Base-by-base conservation (phyloP, 257 asterid species). In the Penstemon newberryi region DNA sequence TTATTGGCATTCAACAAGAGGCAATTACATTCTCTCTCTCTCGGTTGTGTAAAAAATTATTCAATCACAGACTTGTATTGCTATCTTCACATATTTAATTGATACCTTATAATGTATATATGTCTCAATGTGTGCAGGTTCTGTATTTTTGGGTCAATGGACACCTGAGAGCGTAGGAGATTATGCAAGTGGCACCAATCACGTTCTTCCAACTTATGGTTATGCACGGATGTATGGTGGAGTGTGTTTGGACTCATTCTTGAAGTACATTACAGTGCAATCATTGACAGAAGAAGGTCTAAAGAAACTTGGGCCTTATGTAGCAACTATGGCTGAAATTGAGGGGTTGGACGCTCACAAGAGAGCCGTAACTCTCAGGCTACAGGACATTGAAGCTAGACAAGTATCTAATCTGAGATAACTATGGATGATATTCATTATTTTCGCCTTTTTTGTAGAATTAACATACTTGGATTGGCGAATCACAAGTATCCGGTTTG, bases 301-400 rank as follows among this genome's bases (percentile, higher is more conserved):
- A 38, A 86, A 52, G 83, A 91, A 85, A 49, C 95, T 93, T 0
- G 98, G 98, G 45, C 99, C 97, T 33, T 82, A 84, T 56, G 99
- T 93, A n/a, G 96, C 83, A 40, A 84, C 84, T 42, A 90, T 91
- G 99, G 97, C 99, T 55, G 91, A 84, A 75, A 81, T 89, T 4
- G 99, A 91, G 87, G 99, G 96, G 46, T 79, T 94, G 67, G 97
- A 94, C 46, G 99, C 99, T 33, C 99, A 94, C 83, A 94, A 86
- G 86, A 85, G 97, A 79, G 96, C 97, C 4, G 97, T 94, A 13
- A 94, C 90, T 47, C 91, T 90, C 71, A 82, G 97, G 68, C 83
- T 91, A n/a, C 85, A 85, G 79, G 97, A 94, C 83, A 84, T 91
- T 43, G 96, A 84, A 81, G 95, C 85, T 41, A 65, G 71, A 37